Base-by-base conservation (phyloP, 1,284 basidiomycete species). In the Earliella scabrosa region DNA sequence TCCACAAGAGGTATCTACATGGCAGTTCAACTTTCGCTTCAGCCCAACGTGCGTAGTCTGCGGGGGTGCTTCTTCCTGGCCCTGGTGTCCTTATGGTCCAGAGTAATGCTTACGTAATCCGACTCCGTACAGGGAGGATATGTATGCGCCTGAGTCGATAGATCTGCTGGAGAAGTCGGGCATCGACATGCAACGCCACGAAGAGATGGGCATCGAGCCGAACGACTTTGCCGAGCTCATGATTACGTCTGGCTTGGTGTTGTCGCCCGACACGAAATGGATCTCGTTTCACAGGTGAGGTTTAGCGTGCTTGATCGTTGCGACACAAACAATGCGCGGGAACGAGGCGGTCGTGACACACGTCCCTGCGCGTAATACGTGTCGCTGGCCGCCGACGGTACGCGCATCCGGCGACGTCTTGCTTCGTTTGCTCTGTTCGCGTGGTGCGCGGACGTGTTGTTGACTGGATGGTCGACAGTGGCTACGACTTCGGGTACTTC, bases 11-110 rank as follows among this genome's bases (percentile, higher is more conserved):
- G 85, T 90, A 46, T 92, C 92, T 49, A 98, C 95, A 31, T 99
- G 97, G 97, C 97, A 99, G 75, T 99, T 99, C 80, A 99, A 99
- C 76, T 98, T 99, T 76, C 85, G 86, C 65, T 99, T 99, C 76
- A 94, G 87, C 74, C 77, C 95, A 63, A 85, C 86, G 94, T 96
- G 72, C 66, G 92, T 82, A 11, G 9, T 14, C 40, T 31, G 24
- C 35, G 13, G 27, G 43, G 23, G 10, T n/a, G 4, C 44, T 16
- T 8, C 43, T 41, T 21, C 29, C 9, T 51, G 13, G 13, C 14
- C 34, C 18, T 29, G 31, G 27, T 44, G 49, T 54, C 23, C 29
- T 47, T 14, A 51, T 63, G 61, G 23, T 53, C 21, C 34, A 23
- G 8, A 11, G 35, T 2, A 2, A 20, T 47, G 63, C 60, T 70